Percentiles rank a stretch among this genome's conserved stretches.
Evolutionary conservation across 2,329 filamentous ascomycete species (phyloP).

Genomic region (Zymoseptoria tritici): DNA sequence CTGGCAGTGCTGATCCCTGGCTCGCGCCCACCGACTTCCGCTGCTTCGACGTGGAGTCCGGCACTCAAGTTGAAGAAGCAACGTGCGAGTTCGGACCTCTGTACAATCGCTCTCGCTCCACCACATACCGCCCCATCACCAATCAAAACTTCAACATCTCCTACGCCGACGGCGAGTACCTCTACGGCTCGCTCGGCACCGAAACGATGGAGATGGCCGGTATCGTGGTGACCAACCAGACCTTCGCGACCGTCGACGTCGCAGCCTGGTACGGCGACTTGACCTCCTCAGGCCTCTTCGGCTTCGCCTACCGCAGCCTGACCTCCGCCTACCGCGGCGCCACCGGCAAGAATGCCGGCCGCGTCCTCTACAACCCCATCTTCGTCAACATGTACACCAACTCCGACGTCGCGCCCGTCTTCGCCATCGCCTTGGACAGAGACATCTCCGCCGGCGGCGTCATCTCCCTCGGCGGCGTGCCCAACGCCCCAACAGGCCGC

Average conservation of each 20-base stretch:
- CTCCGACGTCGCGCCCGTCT: constrained; percentile 38
- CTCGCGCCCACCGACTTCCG: constrained; percentile 28
- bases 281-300: constrained; percentile 42
- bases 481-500: constrained; percentile 34
- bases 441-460: constrained; percentile 33
- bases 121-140: constrained; percentile 33
- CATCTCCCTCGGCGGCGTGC: constrained; percentile 44
- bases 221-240: constrained; percentile 39
- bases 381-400: constrained; percentile 44
- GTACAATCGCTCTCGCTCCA: constrained; percentile 22
- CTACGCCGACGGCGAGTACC: constrained; percentile 38
- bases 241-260: constrained; percentile 39
- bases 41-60: constrained; percentile 17
- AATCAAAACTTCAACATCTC: constrained; percentile 38
- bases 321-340: constrained; percentile 36
- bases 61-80: constrained; percentile 11
- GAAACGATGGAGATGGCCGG: constrained; percentile 40
- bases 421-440: constrained; percentile 42
- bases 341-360: constrained; percentile 14
- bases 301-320: constrained; percentile 44
- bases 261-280: constrained; percentile 29
- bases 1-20: constrained; percentile 44
- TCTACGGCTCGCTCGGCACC: constrained; percentile 35
- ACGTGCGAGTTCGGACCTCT: constrained; percentile 29
- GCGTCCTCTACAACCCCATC: constrained; percentile 41